Conservation (phyloP, 257 asterid genomes). For the Solanum corneliomulleri region DNA sequence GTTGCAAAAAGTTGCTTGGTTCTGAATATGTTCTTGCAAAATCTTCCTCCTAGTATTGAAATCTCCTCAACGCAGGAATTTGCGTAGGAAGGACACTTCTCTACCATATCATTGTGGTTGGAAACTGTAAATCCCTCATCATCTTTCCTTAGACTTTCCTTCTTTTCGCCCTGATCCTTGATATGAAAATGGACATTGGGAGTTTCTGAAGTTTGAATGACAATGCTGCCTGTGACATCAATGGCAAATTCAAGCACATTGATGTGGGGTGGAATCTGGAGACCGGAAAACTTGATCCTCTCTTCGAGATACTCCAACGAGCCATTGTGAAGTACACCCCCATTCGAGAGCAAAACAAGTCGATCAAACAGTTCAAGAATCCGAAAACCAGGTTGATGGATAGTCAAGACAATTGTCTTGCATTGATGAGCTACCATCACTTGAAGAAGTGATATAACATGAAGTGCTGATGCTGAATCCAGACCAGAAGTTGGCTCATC, state of each 20-base stretch:
- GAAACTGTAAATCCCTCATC: neutral
- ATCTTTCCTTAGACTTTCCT: neutral
- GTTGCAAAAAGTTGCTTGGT: constrained; percentile 66
- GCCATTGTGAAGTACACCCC: constrained; percentile 52
- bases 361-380: constrained; percentile 60
- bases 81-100: constrained; percentile 9
- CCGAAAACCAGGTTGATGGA: constrained; percentile 83
- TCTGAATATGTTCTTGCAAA: constrained; percentile 59
- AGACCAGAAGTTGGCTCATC: constrained; percentile 90
- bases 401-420: constrained; percentile 60
- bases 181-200: neutral
- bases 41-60: constrained; percentile 45
- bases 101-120: neutral
- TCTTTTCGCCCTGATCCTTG: neutral
- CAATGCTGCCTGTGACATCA: constrained; percentile 23
- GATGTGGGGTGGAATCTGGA: constrained; percentile 44
- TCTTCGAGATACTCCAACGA: constrained; percentile 39
- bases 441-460: constrained; percentile 37
- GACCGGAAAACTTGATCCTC: constrained; percentile 27
- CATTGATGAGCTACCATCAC: constrained; percentile 31
- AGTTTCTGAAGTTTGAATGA: constrained; percentile 13
- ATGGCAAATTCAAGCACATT: constrained; percentile 77
- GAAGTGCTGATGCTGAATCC: constrained; percentile 80
- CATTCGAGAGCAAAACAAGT: constrained; percentile 54
- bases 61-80: constrained; percentile 40